Conservation (phyloP, 305 asterid species). For the Fraxinus dipetala region DNA sequence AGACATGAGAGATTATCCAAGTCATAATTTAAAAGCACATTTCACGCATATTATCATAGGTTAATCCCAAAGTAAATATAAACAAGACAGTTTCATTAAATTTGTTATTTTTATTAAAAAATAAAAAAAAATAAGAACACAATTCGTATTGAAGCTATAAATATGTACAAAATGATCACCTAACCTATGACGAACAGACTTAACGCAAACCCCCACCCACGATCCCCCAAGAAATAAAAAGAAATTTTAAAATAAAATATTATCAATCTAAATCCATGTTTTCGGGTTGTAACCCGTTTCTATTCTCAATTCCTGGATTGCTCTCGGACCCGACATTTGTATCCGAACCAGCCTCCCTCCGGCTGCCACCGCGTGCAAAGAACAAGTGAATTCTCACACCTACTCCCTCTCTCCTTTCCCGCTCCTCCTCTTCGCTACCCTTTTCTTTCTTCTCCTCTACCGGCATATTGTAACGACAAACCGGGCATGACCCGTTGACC, state of each 20-base stretch:
- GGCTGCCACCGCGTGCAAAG: conserved; percentile 5
- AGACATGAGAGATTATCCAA: too few relatives aligned
- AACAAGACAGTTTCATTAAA: too few relatives aligned
- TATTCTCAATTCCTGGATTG: not conserved
- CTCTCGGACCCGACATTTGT: not conserved
- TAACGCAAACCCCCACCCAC: not conserved
- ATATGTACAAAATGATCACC: not conserved
- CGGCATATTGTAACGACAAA: conserved; percentile 58
- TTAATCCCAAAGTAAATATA: too few relatives aligned
- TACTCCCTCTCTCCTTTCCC: not conserved
- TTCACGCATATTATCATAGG: too few relatives aligned
- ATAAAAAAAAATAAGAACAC: too few relatives aligned
- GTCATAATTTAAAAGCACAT: too few relatives aligned
- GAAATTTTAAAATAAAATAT: not conserved
- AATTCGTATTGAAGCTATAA: too few relatives aligned
- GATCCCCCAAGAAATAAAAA: not conserved
- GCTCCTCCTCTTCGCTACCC: not conserved
- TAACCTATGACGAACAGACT: not conserved
- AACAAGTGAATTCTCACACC: conserved; percentile 35
- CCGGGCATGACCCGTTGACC: conserved; percentile 54
- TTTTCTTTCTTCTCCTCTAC: conserved; percentile 22
- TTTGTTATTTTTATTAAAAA: too few relatives aligned
- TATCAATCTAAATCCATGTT: conserved; percentile 30
- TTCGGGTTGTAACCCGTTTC: conserved; percentile 21
- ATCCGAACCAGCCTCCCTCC: conserved; percentile 8